Percentiles rank a stretch among this genome's conserved stretches.
Evolutionary conservation across 2,329 filamentous ascomycete species (phyloP).

Genomic region (Lecanicillium sp.): DNA sequence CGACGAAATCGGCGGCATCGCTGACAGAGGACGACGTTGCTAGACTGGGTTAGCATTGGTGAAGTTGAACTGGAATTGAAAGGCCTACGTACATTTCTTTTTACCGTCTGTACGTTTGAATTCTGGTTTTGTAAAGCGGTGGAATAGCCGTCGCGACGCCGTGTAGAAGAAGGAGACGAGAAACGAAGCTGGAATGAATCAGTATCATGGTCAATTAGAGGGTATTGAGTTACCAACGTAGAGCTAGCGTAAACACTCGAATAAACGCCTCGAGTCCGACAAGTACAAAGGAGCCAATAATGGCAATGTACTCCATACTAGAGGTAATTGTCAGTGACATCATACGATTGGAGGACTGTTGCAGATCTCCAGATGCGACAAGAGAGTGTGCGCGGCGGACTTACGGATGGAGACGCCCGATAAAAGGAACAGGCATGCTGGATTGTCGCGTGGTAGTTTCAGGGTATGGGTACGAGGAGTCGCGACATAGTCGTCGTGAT

Average conservation of each 20-base stretch:
- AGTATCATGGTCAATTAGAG: slow-evolving; percentile 3
- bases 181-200: slow-evolving; percentile 52
- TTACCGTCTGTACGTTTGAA: slow-evolving; percentile 59
- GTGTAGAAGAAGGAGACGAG: slow-evolving; percentile 78
- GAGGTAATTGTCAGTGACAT: slow-evolving; percentile 7
- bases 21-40: slow-evolving; percentile 69
- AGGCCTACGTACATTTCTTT: slow-evolving; percentile 47
- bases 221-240: slow-evolving; percentile 51
- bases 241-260: slow-evolving; percentile 75
- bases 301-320: slow-evolving; percentile 79
- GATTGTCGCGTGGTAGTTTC: background rate
- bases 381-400: slow-evolving; percentile 15
- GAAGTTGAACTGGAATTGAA: slow-evolving; percentile 31
- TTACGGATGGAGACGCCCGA: slow-evolving; percentile 44
- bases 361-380: slow-evolving; percentile 5
- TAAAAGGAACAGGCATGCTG: slow-evolving; percentile 43
- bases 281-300: slow-evolving; percentile 75
- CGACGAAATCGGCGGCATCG: slow-evolving; percentile 83
- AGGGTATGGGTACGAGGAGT: too few relatives aligned
- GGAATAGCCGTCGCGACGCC: slow-evolving; percentile 75
- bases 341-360: slow-evolving; percentile 9
- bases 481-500: slow-evolving; percentile 4
- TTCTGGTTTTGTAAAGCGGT: slow-evolving; percentile 63
- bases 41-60: slow-evolving; percentile 50
- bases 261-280: slow-evolving; percentile 77